Evolutionary conservation across 1,284 basidiomycete species (phyloP), one percentile per base, ranked within the genome.

Genomic region (Ustilago tritici): DNA sequence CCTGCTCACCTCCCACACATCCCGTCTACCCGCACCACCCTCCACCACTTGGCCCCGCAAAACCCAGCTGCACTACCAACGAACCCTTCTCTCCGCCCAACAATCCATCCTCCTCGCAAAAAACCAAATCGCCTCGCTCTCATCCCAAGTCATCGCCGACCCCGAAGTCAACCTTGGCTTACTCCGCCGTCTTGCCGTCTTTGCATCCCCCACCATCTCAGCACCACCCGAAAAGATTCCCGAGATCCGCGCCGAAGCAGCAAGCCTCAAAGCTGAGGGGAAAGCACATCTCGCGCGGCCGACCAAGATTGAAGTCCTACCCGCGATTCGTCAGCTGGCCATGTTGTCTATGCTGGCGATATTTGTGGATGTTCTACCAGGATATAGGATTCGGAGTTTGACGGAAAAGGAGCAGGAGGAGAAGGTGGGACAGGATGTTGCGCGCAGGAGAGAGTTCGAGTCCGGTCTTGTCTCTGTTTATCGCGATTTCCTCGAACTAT

Each of bases 391-490:
- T 84, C 93, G 97, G 60, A 88, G 92, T 15, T 88, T 99, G 38
- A 94, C 94, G 2, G 96, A 95, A 43, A 90, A 91, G 73, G 97
- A 99, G 87, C 93, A 93, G 86, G 88, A 91, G 5, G 95, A 97
- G 86, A 96, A 95, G 86, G 95, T 98, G 65, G 92, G 94, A 85
- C 96, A 99, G 87, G 92, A 95, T 87, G 94, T 99, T 4, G 90
- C 92, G 19, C 90, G 92, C 35, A 92, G 94, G 74, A 90, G 97
- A 79, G 97, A 99, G 84, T 99, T 93, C 90, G 97, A 99, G 86
- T 95, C 98, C 86, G 93, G 95, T n/a, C 89, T 99, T 57, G 93
- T 99, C 23, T 88, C 89, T 59, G 91, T 92, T 46, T 99, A 99
- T 87, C 95, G 97, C 86, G 89, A 89, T 14, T 99, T 94, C 87